Evolutionary conservation across 2,329 filamentous ascomycete genomes (phyloP).

Genomic region (Colletotrichum cuscutae): DNA sequence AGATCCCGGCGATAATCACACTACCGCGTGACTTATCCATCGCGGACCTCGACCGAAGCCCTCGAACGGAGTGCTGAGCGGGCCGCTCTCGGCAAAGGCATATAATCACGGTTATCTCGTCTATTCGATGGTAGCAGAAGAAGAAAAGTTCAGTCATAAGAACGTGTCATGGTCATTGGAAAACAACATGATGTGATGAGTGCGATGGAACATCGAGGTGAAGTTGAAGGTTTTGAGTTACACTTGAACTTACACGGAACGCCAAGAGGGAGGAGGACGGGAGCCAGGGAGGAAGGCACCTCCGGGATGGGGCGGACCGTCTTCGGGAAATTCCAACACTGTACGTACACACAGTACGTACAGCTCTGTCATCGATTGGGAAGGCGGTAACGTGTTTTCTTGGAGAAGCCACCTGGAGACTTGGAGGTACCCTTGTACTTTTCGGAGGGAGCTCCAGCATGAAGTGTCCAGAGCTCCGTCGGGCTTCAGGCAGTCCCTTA

Average conservation of each 20-base stretch:
- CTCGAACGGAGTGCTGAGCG: neutral
- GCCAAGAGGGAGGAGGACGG: neutral
- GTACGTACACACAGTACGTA: neutral
- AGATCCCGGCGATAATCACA: neutral
- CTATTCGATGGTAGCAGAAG: neutral
- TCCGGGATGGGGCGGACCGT: neutral
- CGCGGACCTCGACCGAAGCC: neutral
- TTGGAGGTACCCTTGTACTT: neutral
- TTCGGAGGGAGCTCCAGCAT: conserved; percentile 13
- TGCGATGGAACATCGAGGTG: neutral
- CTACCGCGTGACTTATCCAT: neutral
- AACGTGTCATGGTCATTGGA: neutral
- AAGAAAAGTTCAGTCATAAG: neutral
- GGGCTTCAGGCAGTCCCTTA: neutral
- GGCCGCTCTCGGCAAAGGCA: conserved; percentile 12
- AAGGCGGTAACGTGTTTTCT: conserved; percentile 28
- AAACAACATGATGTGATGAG: neutral
- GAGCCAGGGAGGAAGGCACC: neutral
- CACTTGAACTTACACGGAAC: neutral
- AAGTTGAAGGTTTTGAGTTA: neutral
- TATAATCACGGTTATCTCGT: neutral
- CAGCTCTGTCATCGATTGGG: neutral
- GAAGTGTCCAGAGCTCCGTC: conserved; percentile 8
- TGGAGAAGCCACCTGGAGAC: conserved; percentile 29
- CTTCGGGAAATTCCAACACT: rapidly evolving